Percentiles rank a stretch among this genome's conserved stretches.
phyloP scores from a whole-genome alignment of 768 basidiomycete genomes.

The Auricularia sp. region DNA sequence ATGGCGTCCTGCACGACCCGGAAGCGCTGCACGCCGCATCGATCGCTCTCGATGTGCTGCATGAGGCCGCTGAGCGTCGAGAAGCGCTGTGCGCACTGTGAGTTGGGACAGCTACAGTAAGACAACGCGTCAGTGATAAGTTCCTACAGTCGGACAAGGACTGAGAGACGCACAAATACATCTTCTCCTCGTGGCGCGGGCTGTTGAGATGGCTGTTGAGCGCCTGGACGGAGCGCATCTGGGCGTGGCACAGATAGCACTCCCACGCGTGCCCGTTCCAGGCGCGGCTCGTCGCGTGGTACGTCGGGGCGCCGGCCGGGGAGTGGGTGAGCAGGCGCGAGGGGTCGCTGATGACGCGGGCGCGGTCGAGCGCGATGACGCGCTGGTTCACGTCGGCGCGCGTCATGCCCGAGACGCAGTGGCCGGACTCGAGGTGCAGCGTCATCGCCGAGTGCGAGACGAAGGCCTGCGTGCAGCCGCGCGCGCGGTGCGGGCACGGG shows the following conservation, averaged over 20 bases:
- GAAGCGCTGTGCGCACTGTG: conserved; percentile 34
- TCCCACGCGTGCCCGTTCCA: conserved; percentile 42
- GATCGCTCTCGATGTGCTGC: conserved; percentile 56
- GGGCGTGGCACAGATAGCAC: conserved; percentile 50
- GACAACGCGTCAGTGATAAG: neutral
- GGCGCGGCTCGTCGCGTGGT: conserved; percentile 27
- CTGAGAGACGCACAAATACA: conserved; percentile 23
- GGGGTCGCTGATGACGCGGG: conserved; percentile 46
- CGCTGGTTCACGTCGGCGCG: conserved; percentile 29
- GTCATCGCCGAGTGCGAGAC: conserved; percentile 43
- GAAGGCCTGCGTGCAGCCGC: conserved; percentile 38
- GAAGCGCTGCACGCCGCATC: conserved; percentile 46
- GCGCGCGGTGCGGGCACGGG: conserved; percentile 22
- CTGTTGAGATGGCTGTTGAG: conserved; percentile 59
- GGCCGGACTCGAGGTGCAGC: conserved; percentile 53
- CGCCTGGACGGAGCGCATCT: conserved; percentile 28
- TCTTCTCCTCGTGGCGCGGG: conserved; percentile 42
- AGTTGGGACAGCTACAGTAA: conserved; percentile 32
- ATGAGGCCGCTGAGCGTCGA: conserved; percentile 45
- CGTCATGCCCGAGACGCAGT: conserved; percentile 40
- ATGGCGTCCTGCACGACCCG: conserved; percentile 29
- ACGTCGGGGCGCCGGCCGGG: conserved; percentile 4
- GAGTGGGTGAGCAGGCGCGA: conserved; percentile 32
- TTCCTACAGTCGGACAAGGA: neutral
- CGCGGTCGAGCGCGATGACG: conserved; percentile 33